phyloP scores from a whole-genome alignment of 352 stramenopile species.

The Phytophthora foliorum region DNA sequence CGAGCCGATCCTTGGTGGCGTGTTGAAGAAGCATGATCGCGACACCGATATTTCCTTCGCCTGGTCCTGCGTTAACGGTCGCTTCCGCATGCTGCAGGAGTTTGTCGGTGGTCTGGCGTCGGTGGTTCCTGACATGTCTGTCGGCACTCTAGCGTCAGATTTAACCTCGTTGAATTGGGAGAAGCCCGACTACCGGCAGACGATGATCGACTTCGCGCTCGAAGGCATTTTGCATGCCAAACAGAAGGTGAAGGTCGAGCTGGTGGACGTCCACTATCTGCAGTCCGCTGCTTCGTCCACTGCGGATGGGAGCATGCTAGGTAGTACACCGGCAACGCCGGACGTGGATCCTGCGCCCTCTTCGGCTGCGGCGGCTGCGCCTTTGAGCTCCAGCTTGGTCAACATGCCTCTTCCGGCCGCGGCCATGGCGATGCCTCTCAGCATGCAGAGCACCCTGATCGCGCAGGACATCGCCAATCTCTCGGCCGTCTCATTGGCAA shows the following conservation, averaged over 20 bases:
- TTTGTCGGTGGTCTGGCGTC: conserved; percentile 62
- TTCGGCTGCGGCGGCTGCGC: conserved; percentile 4
- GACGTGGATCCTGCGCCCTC: conserved; percentile 28
- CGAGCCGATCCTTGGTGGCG: conserved; percentile 59
- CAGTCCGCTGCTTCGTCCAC: conserved; percentile 21
- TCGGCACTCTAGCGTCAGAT: conserved; percentile 46
- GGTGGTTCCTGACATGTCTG: conserved; percentile 51
- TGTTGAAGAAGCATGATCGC: conserved; percentile 67
- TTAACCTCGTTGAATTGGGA: conserved; percentile 67
- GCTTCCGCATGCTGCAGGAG: conserved; percentile 64
- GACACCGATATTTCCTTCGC: conserved; percentile 71
- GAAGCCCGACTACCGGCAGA: conserved; percentile 70
- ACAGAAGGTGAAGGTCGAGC: conserved; percentile 71
- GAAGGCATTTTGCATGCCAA: conserved; percentile 76
- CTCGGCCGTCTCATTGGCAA: conserved; percentile 20
- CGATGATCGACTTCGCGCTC: conserved; percentile 68
- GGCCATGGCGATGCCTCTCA: conserved; percentile 28
- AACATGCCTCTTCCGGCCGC: conserved; percentile 25
- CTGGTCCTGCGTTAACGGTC: conserved; percentile 65
- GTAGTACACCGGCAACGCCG: conserved; percentile 12
- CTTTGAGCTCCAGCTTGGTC: conserved; percentile 16
- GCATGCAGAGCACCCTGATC: conserved; percentile 35
- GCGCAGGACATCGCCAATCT: conserved; percentile 34
- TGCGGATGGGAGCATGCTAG: conserved; percentile 13
- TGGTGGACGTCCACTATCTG: conserved; percentile 62